phyloP scores from a whole-genome alignment of 192 early-diverging fungal genomes.

The Umbelopsis ramanniana region DNA sequence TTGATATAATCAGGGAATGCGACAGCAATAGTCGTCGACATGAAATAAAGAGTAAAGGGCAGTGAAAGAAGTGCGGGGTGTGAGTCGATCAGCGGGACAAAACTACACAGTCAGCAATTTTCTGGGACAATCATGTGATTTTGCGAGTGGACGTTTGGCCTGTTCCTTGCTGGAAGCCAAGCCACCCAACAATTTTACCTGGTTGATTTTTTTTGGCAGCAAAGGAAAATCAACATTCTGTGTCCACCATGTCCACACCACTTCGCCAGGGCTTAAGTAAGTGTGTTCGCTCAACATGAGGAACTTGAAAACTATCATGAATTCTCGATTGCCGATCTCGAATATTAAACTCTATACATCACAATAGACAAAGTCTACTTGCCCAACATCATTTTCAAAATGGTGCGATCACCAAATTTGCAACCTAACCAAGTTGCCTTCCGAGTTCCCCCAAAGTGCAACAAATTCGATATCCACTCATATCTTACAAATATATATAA shows the following conservation, averaged over 20 bases:
- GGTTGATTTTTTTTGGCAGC: not conserved
- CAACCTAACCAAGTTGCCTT: constrained; percentile 90
- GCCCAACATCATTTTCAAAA: constrained; percentile 84
- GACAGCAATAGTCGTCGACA: not conserved
- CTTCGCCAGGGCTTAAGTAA: constrained; percentile 38
- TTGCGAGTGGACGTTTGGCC: not conserved
- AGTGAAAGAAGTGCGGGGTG: not conserved
- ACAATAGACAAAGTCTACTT: constrained; percentile 72
- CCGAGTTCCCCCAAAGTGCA: constrained; percentile 83
- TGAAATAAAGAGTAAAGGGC: not conserved
- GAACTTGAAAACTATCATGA: not conserved
- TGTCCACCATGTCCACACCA: constrained; percentile 20
- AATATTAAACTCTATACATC: not conserved
- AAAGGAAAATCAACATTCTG: not conserved
- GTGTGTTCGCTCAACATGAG: not conserved
- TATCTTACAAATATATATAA: constrained; percentile 87
- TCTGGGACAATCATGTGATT: not conserved
- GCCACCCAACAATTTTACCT: constrained; percentile 4
- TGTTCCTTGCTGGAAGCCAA: not conserved
- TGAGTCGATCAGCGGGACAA: not conserved
- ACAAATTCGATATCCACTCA: constrained; percentile 93
- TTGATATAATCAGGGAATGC: constrained; percentile 15
- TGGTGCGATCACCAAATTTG: constrained; percentile 76
- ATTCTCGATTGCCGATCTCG: too few species aligned
- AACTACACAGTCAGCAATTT: not conserved